These are phyloP conservation scores for Ophiosphaerella herpotricha DNA, from an alignment of 2,329 filamentous ascomycete species.

Conservation along the genomic window DNA sequence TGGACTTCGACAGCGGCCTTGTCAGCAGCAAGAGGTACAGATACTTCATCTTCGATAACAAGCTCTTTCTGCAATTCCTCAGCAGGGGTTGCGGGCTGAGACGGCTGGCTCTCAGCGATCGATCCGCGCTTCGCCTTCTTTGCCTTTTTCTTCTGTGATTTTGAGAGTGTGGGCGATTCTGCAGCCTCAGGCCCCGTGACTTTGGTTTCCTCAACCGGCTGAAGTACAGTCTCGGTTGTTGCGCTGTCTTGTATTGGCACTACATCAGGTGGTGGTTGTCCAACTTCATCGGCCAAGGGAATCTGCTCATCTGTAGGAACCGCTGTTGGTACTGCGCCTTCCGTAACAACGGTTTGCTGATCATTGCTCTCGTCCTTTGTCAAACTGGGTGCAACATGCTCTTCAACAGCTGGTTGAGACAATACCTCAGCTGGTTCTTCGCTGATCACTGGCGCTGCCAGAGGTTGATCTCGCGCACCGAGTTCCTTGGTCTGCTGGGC, in stretches of 20 bases:
- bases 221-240: not conserved
- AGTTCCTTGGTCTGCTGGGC: slow-evolving; percentile 1
- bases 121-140: slow-evolving; percentile 29
- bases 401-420: not conserved
- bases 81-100: slow-evolving; percentile 14
- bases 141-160: slow-evolving; percentile 35
- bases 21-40: not conserved
- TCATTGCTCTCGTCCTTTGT: not conserved
- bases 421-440: not conserved
- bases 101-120: slow-evolving; percentile 10
- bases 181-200: slow-evolving; percentile 9
- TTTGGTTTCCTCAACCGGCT: not conserved
- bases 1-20: slow-evolving; percentile 5
- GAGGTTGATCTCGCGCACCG: not conserved
- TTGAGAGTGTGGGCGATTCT: slow-evolving; percentile 23
- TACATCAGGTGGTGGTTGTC: not conserved
- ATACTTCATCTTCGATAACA: slow-evolving; percentile 3
- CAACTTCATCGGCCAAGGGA: not conserved
- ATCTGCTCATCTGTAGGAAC: not conserved
- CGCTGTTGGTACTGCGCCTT: not conserved
- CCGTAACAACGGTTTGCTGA: not conserved
- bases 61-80: slow-evolving; percentile 7
- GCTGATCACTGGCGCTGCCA: not conserved
- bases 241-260: not conserved
- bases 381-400: not conserved